Evolutionary conservation across 192 early-diverging fungal species (phyloP).

Genomic region (Backusella tarrabulga): DNA sequence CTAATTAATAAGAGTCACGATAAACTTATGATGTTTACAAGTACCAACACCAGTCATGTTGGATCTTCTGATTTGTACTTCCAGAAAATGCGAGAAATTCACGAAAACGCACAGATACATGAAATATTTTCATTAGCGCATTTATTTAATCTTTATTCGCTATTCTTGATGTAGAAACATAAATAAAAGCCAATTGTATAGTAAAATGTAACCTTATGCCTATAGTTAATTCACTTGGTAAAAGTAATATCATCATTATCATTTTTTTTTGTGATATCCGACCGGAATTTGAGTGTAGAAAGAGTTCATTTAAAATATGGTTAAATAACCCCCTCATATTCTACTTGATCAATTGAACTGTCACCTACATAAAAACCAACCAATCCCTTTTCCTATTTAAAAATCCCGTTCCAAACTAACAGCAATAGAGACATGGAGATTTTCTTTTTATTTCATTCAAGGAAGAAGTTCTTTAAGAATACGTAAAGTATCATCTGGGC

Average conservation of each 20-base stretch:
- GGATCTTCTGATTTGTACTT: neutral
- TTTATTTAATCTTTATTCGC: neutral
- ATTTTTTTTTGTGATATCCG: too few relatives aligned
- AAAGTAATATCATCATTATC: too few relatives aligned
- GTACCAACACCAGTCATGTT: neutral
- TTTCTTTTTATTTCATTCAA: neutral
- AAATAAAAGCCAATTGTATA: neutral
- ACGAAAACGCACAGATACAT: neutral
- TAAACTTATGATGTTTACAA: neutral
- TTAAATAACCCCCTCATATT: neutral
- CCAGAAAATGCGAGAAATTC: neutral
- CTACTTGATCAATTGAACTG: too few relatives aligned
- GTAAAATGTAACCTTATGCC: neutral
- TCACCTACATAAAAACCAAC: too few relatives aligned
- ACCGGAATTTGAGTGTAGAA: too few relatives aligned
- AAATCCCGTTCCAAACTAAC: neutral
- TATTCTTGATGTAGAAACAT: neutral
- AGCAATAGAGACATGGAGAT: neutral
- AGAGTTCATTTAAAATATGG: too few relatives aligned
- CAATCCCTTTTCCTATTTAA: too few relatives aligned
- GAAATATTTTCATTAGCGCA: neutral
- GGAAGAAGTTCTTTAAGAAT: constrained; percentile 80
- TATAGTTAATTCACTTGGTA: neutral
- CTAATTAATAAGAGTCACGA: neutral
- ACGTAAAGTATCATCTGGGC: constrained; percentile 79